phyloP scores from a whole-genome alignment of 345 rosid species.

The Lepidium africanum region DNA sequence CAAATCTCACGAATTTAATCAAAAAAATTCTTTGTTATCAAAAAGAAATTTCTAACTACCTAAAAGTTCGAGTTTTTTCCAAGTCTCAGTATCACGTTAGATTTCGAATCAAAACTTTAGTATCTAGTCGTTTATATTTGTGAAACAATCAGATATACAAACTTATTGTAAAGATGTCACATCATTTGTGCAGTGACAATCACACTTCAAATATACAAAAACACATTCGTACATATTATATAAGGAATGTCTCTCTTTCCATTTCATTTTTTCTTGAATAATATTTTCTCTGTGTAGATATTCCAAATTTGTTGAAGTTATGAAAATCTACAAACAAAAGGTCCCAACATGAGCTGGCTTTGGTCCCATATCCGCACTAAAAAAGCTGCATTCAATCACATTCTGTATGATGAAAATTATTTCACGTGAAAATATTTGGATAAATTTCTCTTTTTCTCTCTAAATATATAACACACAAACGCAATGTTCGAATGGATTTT shows the following conservation, averaged over 20 bases:
- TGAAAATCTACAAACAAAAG: too few relatives aligned
- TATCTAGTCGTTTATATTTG: background rate
- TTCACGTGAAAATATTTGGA: too few relatives aligned
- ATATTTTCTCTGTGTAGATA: background rate
- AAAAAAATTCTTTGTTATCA: background rate
- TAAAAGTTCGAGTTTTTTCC: too few relatives aligned
- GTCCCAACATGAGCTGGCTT: too few relatives aligned
- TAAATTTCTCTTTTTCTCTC: too few relatives aligned
- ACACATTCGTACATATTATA: constrained; percentile 20
- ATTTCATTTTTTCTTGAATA: background rate
- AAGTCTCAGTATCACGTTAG: background rate
- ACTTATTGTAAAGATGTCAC: background rate
- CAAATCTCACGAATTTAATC: background rate
- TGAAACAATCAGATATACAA: background rate
- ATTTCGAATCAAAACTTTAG: background rate
- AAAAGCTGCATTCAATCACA: too few relatives aligned
- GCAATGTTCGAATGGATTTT: too few relatives aligned
- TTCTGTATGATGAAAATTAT: too few relatives aligned
- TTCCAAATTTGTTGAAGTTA: too few relatives aligned
- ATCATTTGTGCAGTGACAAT: constrained; percentile 4
- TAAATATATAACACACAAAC: too few relatives aligned
- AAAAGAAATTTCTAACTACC: too few relatives aligned
- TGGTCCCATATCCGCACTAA: too few relatives aligned
- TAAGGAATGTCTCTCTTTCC: constrained; percentile 21
- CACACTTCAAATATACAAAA: constrained; percentile 18